These are phyloP conservation scores for Fusarium anthophilum DNA, from an alignment of 2,329 filamentous ascomycete species.

Conservation along the genomic window DNA sequence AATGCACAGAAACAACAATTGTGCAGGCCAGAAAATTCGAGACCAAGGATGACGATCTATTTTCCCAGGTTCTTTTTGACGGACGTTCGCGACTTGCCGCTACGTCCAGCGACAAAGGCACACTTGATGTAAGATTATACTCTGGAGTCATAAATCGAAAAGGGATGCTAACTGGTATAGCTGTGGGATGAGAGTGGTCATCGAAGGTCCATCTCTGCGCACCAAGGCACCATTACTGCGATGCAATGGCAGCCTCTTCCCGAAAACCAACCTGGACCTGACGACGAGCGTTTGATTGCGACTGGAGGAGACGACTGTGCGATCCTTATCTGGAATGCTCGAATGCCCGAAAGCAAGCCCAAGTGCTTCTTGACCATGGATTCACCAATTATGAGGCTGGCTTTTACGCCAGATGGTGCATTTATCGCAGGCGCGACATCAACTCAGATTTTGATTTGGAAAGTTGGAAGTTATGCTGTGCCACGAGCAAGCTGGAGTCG, in stretches of 20 bases:
- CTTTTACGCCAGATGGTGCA: constrained; percentile 70
- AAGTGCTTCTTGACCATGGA: constrained; percentile 71
- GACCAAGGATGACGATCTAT: constrained; percentile 61
- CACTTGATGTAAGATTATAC: constrained; percentile 64
- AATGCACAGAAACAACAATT: constrained; percentile 58
- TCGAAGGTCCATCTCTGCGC: constrained; percentile 65
- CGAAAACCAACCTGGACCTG: constrained; percentile 46
- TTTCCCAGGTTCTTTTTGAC: constrained; percentile 67
- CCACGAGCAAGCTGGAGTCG: constrained; percentile 70
- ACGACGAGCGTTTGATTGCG: constrained; percentile 67
- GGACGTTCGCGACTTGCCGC: constrained; percentile 62
- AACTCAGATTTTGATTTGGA: constrained; percentile 70
- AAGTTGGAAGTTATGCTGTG: constrained; percentile 66
- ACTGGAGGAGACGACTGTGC: constrained; percentile 71
- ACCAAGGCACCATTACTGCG: constrained; percentile 66
- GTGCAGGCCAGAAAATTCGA: constrained; percentile 59
- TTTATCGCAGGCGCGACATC: constrained; percentile 71
- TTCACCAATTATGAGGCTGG: constrained; percentile 64
- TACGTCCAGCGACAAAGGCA: constrained; percentile 68
- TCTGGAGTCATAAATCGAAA: background rate
- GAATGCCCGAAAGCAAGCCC: constrained; percentile 62
- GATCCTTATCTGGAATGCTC: constrained; percentile 70
- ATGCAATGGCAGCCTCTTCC: constrained; percentile 68
- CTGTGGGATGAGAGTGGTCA: constrained; percentile 66
- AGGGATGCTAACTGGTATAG: constrained; percentile 45